Conservation (phyloP, 2,329 filamentous ascomycete species). For the Fonsecaea pedrosoi region DNA sequence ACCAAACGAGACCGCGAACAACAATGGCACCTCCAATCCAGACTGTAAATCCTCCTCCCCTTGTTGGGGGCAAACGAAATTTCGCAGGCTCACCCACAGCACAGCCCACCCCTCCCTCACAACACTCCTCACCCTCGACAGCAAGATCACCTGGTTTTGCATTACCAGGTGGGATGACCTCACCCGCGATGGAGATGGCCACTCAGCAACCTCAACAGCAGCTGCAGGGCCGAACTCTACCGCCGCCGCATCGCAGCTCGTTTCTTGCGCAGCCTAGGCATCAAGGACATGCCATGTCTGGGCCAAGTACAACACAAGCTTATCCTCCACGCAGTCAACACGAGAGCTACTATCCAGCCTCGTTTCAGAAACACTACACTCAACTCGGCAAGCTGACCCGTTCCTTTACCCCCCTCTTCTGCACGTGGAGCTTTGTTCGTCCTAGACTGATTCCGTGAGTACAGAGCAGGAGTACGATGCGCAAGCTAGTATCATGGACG, state of each 20-base stretch:
- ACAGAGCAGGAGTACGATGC: conserved; percentile 97
- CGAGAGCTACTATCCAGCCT: conserved; percentile 76
- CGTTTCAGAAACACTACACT: conserved; percentile 93
- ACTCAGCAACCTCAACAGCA: conserved; percentile 57
- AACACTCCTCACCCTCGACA: conserved; percentile 70
- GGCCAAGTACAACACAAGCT: conserved; percentile 43
- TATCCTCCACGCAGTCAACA: conserved; percentile 50
- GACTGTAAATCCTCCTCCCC: conserved; percentile 49
- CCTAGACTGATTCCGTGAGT: conserved; percentile 70
- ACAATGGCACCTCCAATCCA: conserved; percentile 41
- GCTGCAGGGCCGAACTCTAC: conserved; percentile 54
- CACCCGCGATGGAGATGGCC: conserved; percentile 63
- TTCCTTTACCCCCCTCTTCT: conserved; percentile 51
- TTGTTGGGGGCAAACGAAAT: conserved; percentile 34
- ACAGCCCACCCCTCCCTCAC: conserved; percentile 82
- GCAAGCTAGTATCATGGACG: conserved; percentile 86
- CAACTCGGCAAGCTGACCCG: conserved; percentile 84
- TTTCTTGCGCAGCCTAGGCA: conserved; percentile 46
- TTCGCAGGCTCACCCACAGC: conserved; percentile 39
- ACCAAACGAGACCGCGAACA: conserved; percentile 52
- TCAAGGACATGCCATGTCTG: conserved; percentile 46
- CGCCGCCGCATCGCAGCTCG: conserved; percentile 49
- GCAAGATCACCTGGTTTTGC: conserved; percentile 68
- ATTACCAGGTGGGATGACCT: conserved; percentile 66
- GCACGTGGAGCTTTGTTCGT: conserved; percentile 67